Evolutionary conservation across 2,329 filamentous ascomycete genomes (phyloP).

Genomic region (Aspergillus quadrilineatus): DNA sequence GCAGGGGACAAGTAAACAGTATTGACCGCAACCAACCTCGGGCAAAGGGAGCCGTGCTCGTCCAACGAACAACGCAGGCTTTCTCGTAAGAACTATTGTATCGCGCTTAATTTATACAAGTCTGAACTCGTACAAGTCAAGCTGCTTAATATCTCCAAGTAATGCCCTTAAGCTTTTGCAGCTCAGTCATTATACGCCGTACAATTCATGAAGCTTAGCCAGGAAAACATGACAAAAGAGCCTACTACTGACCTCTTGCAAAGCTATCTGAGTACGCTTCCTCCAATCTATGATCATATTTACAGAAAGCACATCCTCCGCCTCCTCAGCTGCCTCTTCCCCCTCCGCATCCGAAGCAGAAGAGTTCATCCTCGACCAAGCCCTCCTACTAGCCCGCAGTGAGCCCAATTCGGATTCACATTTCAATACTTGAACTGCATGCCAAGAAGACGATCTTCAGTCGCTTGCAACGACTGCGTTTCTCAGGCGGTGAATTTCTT

Average conservation of each 20-base stretch:
- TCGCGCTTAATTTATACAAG: conserved; percentile 63
- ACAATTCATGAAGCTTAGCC: conserved; percentile 42
- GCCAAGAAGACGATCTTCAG: conserved; percentile 56
- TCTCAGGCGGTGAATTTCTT: conserved; percentile 57
- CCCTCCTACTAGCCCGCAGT: conserved; percentile 24
- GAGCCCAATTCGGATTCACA: not conserved
- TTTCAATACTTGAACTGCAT: conserved; percentile 24
- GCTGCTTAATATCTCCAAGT: conserved; percentile 53
- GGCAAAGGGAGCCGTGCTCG: conserved; percentile 55
- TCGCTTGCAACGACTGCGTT: conserved; percentile 58
- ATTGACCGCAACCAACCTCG: conserved; percentile 46
- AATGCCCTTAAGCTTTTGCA: not conserved
- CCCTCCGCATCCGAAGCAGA: conserved; percentile 53
- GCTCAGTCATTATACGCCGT: conserved; percentile 33
- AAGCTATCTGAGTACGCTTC: conserved; percentile 66
- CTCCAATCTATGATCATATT: conserved; percentile 52
- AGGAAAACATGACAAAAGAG: conserved; percentile 20
- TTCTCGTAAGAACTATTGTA: conserved; percentile 76
- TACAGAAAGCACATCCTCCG: conserved; percentile 62
- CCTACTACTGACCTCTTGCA: conserved; percentile 52
- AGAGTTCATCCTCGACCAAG: conserved; percentile 33
- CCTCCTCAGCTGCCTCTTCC: conserved; percentile 77
- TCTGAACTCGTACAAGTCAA: conserved; percentile 58
- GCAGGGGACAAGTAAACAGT: conserved; percentile 25
- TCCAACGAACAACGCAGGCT: conserved; percentile 77